These are phyloP conservation scores for Stachybotrys chlorohalonatus DNA, from an alignment of 2,329 filamentous ascomycete species.

Conservation along the genomic window DNA sequence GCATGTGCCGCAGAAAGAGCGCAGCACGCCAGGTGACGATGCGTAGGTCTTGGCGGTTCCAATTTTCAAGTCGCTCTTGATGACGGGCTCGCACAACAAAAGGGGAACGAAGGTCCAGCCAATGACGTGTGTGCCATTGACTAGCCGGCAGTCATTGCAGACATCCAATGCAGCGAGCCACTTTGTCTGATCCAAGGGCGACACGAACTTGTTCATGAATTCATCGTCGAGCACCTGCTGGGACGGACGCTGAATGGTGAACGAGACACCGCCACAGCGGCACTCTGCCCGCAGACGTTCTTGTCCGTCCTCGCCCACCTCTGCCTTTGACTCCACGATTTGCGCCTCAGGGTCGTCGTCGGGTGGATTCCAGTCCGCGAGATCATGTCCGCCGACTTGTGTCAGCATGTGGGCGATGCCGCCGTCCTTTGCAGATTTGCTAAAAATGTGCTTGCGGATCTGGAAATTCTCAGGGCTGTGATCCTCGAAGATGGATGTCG, in stretches of 20 bases:
- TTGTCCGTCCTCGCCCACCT: slow-evolving; percentile 23
- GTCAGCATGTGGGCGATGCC: slow-evolving; percentile 28
- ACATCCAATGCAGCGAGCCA: slow-evolving; percentile 33
- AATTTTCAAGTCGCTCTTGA: slow-evolving; percentile 25
- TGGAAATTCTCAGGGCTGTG: slow-evolving; percentile 24
- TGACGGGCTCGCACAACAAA: slow-evolving; percentile 22
- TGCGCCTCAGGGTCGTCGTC: slow-evolving; percentile 15
- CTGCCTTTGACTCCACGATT: slow-evolving; percentile 14
- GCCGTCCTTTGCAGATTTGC: slow-evolving; percentile 23
- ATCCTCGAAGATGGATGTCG: slow-evolving; percentile 29
- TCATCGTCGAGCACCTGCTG: slow-evolving; percentile 17
- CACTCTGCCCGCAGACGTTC: slow-evolving; percentile 34
- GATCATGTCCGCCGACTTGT: slow-evolving; percentile 15
- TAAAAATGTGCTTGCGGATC: slow-evolving; percentile 25
- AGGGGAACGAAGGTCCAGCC: slow-evolving; percentile 34
- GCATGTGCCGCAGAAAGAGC: slow-evolving; percentile 36
- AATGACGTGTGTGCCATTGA: slow-evolving; percentile 30
- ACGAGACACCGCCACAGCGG: slow-evolving; percentile 37
- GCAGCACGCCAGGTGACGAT: slow-evolving; percentile 26
- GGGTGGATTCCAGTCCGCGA: slow-evolving; percentile 27
- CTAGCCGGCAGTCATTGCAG: slow-evolving; percentile 34
- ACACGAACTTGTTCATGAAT: slow-evolving; percentile 22
- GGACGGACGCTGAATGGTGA: slow-evolving; percentile 31
- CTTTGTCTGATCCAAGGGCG: slow-evolving; percentile 26
- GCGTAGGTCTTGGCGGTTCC: slow-evolving; percentile 34